A percentile compares a stretch with the other conserved stretches of the same genome.
Conservation (phyloP, 169 alveolate genomes). For the Blepharisma undulans region DNA sequence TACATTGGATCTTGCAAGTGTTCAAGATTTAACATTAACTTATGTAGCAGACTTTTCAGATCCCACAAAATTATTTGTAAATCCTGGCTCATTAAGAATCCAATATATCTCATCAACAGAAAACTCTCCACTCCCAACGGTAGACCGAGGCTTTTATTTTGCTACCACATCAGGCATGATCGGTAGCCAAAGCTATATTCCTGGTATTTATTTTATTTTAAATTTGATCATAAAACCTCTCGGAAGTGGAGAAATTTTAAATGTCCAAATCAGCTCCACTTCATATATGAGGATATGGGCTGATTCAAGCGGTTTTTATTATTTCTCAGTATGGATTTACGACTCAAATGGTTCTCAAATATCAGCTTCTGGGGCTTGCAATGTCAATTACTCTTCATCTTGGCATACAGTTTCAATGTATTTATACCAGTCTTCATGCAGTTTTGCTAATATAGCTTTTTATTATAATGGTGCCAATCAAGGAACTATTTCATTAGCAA, state of each 20-base stretch:
- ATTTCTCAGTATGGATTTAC: background rate
- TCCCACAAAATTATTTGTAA: background rate
- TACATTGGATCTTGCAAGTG: background rate
- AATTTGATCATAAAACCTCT: background rate
- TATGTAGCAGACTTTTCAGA: background rate
- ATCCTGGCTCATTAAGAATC: background rate
- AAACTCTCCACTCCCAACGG: background rate
- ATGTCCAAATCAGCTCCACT: background rate
- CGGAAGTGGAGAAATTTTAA: background rate
- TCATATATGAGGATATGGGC: background rate
- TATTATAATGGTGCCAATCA: too few relatives aligned
- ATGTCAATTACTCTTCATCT: too few relatives aligned
- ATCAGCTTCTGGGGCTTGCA: too few relatives aligned
- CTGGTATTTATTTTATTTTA: background rate
- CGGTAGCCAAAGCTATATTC: background rate
- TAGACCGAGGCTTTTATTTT: conserved; percentile 1
- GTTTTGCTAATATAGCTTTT: too few relatives aligned
- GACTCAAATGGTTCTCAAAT: background rate
- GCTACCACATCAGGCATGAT: background rate
- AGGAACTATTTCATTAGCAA: background rate
- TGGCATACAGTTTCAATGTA: too few relatives aligned
- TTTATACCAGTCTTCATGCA: too few relatives aligned
- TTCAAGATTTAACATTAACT: background rate
- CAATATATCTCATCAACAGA: background rate
- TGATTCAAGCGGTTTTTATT: background rate